Evolutionary conservation across 352 stramenopile species (phyloP).

Genomic region (Phytophthora pisi): DNA sequence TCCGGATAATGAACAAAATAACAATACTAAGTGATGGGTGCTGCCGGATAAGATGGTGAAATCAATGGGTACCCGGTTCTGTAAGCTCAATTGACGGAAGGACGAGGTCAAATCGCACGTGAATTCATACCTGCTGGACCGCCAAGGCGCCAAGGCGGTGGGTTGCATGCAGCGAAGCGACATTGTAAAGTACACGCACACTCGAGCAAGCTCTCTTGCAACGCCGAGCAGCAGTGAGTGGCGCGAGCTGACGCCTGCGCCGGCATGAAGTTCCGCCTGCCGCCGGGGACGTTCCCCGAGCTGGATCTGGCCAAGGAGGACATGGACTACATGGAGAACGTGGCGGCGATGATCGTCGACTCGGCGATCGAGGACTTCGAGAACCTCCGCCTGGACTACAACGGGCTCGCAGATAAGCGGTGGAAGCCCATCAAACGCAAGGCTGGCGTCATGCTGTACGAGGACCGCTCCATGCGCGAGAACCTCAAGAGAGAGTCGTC

Average conservation of each 20-base stretch:
- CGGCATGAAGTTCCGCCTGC: constrained; percentile 44
- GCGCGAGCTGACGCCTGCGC: not conserved
- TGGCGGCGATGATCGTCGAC: constrained; percentile 39
- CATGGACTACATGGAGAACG: constrained; percentile 47
- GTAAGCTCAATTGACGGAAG: no score
- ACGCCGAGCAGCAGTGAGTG: not conserved
- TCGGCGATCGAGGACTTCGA: constrained; percentile 39
- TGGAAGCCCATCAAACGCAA: constrained; percentile 47
- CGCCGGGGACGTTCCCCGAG: constrained; percentile 43
- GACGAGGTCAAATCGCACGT: constrained; percentile 21
- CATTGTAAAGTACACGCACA: constrained; percentile 2
- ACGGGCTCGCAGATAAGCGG: constrained; percentile 25
- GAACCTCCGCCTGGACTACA: constrained; percentile 23
- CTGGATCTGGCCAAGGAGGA: constrained; percentile 44
- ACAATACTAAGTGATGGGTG: no score
- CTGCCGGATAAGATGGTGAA: no score
- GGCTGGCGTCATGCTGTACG: constrained; percentile 38
- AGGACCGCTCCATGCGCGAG: constrained; percentile 34
- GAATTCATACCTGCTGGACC: not conserved
- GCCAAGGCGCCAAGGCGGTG: not conserved
- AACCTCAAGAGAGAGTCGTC: constrained; percentile 14
- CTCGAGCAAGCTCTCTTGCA: not conserved
- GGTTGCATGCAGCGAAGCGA: constrained; percentile 5
- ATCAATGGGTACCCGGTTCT: no score
- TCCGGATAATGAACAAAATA: no score